phyloP scores from a whole-genome alignment of 2,329 filamentous ascomycete genomes.

The Cladosporium halotolerans region DNA sequence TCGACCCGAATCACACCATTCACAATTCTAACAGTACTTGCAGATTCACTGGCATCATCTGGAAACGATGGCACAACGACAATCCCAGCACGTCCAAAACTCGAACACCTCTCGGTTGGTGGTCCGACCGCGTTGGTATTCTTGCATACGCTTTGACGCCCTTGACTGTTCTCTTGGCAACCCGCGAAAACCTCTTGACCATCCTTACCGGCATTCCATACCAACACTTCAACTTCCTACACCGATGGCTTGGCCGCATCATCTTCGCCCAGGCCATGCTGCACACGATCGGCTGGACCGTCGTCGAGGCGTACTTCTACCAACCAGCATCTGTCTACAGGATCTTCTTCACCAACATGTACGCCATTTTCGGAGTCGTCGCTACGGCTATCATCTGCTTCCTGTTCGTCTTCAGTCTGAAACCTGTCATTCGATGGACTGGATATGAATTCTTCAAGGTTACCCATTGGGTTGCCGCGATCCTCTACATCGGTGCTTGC shows the following conservation, averaged over 20 bases:
- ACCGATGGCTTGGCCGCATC: conserved; percentile 69
- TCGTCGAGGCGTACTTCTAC: conserved; percentile 62
- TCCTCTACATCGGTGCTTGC: conserved; percentile 68
- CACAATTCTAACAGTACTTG: conserved; percentile 38
- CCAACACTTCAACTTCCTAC: conserved; percentile 71
- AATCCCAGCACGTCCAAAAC: conserved; percentile 54
- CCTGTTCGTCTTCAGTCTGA: conserved; percentile 54
- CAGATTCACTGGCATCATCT: conserved; percentile 49
- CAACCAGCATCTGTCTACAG: conserved; percentile 56
- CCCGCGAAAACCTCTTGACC: conserved; percentile 63
- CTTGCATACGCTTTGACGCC: conserved; percentile 70
- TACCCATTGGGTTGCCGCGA: conserved; percentile 64
- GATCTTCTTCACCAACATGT: conserved; percentile 56
- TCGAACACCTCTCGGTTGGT: conserved; percentile 60
- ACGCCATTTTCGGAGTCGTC: conserved; percentile 68
- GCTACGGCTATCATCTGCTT: conserved; percentile 60
- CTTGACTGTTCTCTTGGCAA: conserved; percentile 60
- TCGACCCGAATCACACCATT: background rate
- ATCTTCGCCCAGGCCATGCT: conserved; percentile 62
- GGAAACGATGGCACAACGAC: conserved; percentile 60
- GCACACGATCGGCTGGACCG: conserved; percentile 65
- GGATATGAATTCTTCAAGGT: conserved; percentile 77
- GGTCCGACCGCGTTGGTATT: conserved; percentile 62
- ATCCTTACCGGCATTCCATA: conserved; percentile 67
- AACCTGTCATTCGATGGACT: conserved; percentile 55